Percentiles rank a stretch among this genome's conserved stretches.
Evolutionary conservation across 2,329 filamentous ascomycete genomes (phyloP).

Genomic region (Talaromyces sp.): DNA sequence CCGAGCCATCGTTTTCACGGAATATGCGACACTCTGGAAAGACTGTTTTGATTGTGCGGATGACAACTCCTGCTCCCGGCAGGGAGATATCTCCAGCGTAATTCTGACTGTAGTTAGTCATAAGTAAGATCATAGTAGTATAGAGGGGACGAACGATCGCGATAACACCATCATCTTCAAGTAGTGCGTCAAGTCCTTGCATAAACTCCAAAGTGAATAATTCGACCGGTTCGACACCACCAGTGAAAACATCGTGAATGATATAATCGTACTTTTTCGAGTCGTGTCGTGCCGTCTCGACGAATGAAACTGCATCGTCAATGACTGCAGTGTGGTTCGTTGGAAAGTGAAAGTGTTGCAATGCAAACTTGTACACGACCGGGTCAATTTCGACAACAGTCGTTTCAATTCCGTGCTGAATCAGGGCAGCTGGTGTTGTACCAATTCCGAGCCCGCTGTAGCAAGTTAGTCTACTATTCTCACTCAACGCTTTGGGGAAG

Average conservation of each 20-base stretch:
- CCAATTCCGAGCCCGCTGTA: slow-evolving; percentile 82
- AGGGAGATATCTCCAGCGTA: slow-evolving; percentile 86
- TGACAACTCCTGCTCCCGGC: slow-evolving; percentile 71
- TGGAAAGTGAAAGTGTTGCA: slow-evolving; percentile 76
- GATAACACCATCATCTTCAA: slow-evolving; percentile 76
- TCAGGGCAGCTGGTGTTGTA: slow-evolving; percentile 81
- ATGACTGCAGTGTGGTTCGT: slow-evolving; percentile 75
- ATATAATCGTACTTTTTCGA: slow-evolving; percentile 76
- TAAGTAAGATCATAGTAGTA: neutral
- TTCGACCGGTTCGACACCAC: slow-evolving; percentile 82
- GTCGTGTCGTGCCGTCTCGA: slow-evolving; percentile 49
- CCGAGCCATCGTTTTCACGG: slow-evolving; percentile 62
- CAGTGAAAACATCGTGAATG: slow-evolving; percentile 96
- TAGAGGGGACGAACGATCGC: slow-evolving; percentile 65
- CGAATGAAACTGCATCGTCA: slow-evolving; percentile 73
- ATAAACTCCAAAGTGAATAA: slow-evolving; percentile 89
- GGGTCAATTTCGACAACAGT: slow-evolving; percentile 95
- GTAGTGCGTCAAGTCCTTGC: slow-evolving; percentile 62
- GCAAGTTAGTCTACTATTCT: neutral
- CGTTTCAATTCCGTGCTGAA: slow-evolving; percentile 83
- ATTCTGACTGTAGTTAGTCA: slow-evolving; percentile 57
- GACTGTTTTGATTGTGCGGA: slow-evolving; percentile 75
- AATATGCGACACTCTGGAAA: slow-evolving; percentile 92
- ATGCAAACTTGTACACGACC: slow-evolving; percentile 77
- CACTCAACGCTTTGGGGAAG: neutral